Base-by-base conservation (phyloP, 129 eudicot genomes). In the Flaveria sonorensis region DNA sequence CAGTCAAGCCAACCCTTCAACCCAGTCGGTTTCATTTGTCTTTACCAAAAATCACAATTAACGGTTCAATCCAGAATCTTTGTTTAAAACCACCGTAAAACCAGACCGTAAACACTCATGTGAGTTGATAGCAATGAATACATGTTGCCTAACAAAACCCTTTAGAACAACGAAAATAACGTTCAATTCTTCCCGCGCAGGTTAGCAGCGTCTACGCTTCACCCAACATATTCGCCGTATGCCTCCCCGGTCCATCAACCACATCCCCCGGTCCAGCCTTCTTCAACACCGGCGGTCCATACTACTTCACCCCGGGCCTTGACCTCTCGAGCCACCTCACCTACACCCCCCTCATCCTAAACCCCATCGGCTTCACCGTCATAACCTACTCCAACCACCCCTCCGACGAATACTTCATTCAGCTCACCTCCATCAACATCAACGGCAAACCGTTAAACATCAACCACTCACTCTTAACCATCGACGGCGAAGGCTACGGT, bases 401-500 rank as follows among this genome's bases (percentile, higher is more conserved):
- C 39, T 84, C 86, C 0, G 84, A 74, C 42, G 91, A 87, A 42
- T 87, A 87, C 64, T 82, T 77, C 84, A 68, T 87, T 51, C 72
- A 75, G 2, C 62, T 87, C 59, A 84, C 88, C 59, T 84, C 84
- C 1, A 70, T 87, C 69, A 63, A 69, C 66, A 81, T 87, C 77
- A 81, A 84, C 72, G 78, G 63, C 16, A 84, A 60, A 6, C 70
- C 56, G 11, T 60, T 84, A 8, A 42, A 59, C 1, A 8, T 87
- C 72, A 75, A 75, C 74, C 71, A 4, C 10, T 65, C 82, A 1
- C 82, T 84, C 1, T 19, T 87, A 0, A 78, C 51, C 14, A 75
- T 87, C 57, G 55, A 81, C 3, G 59, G 51, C 1, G 3, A 13
- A 6, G 86, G 91, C 0, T 43, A 36, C 15, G 88, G 91, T 10